Percentiles rank a stretch among this genome's conserved stretches.
These are phyloP conservation scores for Mycothermus thermophilus DNA, from an alignment of 495 filamentous ascomycete genomes.

Conservation along the genomic window DNA sequence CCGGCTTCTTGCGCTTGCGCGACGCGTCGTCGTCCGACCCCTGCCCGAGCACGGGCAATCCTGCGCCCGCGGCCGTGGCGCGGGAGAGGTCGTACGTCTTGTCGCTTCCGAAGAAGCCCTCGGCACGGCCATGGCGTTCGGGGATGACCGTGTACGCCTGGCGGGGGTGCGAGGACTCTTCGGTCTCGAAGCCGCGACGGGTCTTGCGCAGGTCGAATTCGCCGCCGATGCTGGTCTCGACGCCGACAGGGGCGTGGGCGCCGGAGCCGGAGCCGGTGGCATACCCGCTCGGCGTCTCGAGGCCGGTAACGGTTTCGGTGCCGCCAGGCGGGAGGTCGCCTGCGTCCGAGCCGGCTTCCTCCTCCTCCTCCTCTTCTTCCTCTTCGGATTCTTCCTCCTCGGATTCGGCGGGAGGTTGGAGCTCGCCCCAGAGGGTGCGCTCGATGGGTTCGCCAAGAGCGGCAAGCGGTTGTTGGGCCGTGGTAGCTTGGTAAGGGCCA, in stretches of 20 bases:
- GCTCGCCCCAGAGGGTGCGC: slow-evolving; percentile 80
- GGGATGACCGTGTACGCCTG: slow-evolving; percentile 82
- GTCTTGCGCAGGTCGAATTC: slow-evolving; percentile 89
- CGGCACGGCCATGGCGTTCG: slow-evolving; percentile 65
- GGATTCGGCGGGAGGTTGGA: slow-evolving; percentile 71
- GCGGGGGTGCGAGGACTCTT: slow-evolving; percentile 56
- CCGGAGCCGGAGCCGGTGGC: slow-evolving; percentile 57
- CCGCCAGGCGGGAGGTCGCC: slow-evolving; percentile 38
- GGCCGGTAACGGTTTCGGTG: slow-evolving; percentile 57
- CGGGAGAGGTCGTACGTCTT: slow-evolving; percentile 70
- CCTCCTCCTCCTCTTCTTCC: slow-evolving; percentile 59
- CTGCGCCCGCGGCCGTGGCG: slow-evolving; percentile 14
- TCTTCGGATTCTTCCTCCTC: slow-evolving; percentile 65
- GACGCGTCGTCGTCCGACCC: slow-evolving; percentile 55
- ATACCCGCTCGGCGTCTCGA: slow-evolving; percentile 72
- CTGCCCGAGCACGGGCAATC: slow-evolving; percentile 51
- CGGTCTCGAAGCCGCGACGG: slow-evolving; percentile 73
- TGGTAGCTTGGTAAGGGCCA: background rate
- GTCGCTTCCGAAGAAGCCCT: slow-evolving; percentile 94
- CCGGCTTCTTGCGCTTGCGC: slow-evolving; percentile 84
- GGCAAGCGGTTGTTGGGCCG: slow-evolving; percentile 6
- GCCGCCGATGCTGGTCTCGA: slow-evolving; percentile 59
- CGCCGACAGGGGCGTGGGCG: slow-evolving; percentile 24
- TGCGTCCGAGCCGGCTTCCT: slow-evolving; percentile 58
- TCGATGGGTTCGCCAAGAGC: slow-evolving; percentile 71